Conservation (phyloP, 208 protist species). For the Leishmania amazonensis region DNA sequence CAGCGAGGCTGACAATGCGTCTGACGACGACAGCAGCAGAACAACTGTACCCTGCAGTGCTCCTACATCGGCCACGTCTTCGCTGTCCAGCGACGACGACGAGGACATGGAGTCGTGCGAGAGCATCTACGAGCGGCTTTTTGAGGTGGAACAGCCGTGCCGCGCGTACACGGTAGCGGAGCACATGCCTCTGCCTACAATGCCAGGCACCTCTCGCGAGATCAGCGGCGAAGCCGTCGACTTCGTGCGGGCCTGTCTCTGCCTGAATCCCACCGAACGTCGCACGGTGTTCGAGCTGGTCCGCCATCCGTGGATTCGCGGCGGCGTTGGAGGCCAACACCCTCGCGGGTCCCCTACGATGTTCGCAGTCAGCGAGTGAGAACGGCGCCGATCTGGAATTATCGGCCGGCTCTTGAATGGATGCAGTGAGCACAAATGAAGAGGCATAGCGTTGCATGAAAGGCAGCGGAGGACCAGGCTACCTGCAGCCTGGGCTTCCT, state of each 20-base stretch:
- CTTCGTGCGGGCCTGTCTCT: constrained; percentile 59
- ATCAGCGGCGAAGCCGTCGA: constrained; percentile 58
- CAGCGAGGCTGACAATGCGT: background rate
- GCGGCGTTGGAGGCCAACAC: background rate
- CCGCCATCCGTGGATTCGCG: constrained; percentile 61
- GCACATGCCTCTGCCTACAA: constrained; percentile 1
- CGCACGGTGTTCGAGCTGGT: constrained; percentile 59
- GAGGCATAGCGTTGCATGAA: background rate
- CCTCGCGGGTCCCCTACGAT: background rate
- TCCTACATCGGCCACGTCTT: background rate
- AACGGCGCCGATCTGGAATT: background rate
- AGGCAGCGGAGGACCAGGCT: background rate
- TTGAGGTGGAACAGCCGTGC: constrained; percentile 22
- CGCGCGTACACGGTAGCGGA: constrained; percentile 25
- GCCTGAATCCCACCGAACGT: constrained; percentile 40
- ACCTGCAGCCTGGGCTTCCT: background rate
- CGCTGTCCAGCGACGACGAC: background rate
- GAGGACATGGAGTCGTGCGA: constrained; percentile 4
- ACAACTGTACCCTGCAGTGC: background rate
- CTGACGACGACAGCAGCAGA: background rate
- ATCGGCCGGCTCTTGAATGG: background rate
- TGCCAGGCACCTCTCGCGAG: background rate
- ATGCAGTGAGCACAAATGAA: background rate
- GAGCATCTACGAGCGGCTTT: constrained; percentile 34
- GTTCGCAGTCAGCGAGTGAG: background rate